A percentile compares a stretch with the other conserved stretches of the same genome.
These are phyloP conservation scores for Neurospora pannonica DNA, from an alignment of 495 filamentous ascomycete genomes.

Conservation along the genomic window DNA sequence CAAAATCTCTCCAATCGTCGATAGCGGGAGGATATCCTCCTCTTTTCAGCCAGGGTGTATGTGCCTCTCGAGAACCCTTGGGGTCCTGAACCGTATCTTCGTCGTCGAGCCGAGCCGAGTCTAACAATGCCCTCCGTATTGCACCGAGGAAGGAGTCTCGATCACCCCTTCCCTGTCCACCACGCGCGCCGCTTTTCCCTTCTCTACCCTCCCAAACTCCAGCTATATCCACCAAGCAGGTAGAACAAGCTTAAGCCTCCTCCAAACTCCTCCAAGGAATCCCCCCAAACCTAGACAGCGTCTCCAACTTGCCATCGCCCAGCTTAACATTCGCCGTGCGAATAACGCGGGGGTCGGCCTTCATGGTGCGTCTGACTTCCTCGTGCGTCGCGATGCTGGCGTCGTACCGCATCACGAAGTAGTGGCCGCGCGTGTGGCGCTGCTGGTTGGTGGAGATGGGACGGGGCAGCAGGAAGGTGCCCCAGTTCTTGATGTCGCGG, in stretches of 20 bases:
- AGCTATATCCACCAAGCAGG: no score
- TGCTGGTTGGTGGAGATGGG: constrained; percentile 67
- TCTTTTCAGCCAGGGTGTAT: no score
- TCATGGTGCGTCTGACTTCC: constrained; percentile 60
- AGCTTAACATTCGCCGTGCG: constrained; percentile 78
- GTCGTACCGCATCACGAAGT: constrained; percentile 98
- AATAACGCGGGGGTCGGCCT: constrained; percentile 87
- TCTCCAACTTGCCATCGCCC: constrained; percentile 65
- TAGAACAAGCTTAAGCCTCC: constrained; percentile 15
- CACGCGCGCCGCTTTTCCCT: no score
- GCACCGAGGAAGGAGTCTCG: no score
- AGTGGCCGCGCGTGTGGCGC: constrained; percentile 73
- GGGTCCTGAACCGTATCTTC: no score
- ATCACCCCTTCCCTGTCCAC: no score
- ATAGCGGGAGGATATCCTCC: no score
- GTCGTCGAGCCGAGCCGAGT: no score
- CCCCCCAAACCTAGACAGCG: constrained; percentile 50
- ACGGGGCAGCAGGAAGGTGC: constrained; percentile 72
- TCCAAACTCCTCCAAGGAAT: constrained; percentile 43
- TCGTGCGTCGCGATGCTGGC: constrained; percentile 58
- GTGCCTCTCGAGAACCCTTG: no score
- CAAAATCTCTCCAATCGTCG: no score
- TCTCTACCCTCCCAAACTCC: no score
- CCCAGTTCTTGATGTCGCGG: constrained; percentile 91
- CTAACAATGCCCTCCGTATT: no score